Base-by-base conservation (phyloP, 2,329 filamentous ascomycete species). In the Sporothrix humicola region DNA sequence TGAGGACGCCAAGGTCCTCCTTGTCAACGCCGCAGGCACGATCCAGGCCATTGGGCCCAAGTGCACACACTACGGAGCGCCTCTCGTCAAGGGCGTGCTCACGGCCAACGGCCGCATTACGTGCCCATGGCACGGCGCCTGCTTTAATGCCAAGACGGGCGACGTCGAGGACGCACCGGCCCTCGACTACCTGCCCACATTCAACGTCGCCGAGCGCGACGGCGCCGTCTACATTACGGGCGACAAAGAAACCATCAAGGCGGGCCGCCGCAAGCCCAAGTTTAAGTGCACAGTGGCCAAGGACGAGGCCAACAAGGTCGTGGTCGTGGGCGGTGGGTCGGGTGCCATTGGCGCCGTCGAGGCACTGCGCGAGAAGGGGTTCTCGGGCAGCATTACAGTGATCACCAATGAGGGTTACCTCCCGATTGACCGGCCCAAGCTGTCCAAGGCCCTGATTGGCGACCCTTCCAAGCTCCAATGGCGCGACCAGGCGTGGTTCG, bases 61-160 rank as follows among this genome's bases (percentile, higher is more conserved):
- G 77, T 99, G 96, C 81, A 92, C 90, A 8, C 77, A 98, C 83
- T 98, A 97, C 81, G 95, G 96, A 48, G 96, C 95, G 56, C 96
- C 96, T 15, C 84, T 99, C 76, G 89, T 90, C 71, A 94, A 95
- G 77, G 96, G 96, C 72, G 91, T 98, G 8, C 83, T 99, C 76
- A 93, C 93, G 8, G 89, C 89, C 2, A 91, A 92, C 77, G 96
- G 96, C 5, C 88, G 94, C 69, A 83, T 99, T 75, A 97, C 93
- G 7, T 99, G 96, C 81, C 94, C 95, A 3, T 98, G 96, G 96
- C 95, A 98, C 81, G 95, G 95, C 84, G 94, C 96, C 73, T 99
- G 96, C 85, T 99, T 98, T 84, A 96, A 94, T 76, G 90, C 93
- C 76, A 87, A 88, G 73, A 97, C 92, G 6, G 96, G 96, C 71